Evolutionary conservation across 176 grass and related monocot species (phyloP), one percentile per base, ranked within the genome.

Genomic region (Oryza glumipatula): DNA sequence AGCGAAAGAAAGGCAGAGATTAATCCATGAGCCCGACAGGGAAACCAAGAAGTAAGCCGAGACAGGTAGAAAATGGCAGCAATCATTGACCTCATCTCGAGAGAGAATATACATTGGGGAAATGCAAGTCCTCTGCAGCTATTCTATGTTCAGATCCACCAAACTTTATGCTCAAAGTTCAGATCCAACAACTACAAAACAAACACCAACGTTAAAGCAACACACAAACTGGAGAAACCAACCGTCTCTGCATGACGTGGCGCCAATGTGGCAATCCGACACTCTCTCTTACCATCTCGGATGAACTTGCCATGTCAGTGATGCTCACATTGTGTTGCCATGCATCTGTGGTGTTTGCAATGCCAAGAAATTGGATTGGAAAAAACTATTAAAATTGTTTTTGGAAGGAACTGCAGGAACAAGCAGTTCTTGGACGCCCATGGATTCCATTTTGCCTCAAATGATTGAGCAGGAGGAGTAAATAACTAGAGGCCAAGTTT

Each of bases 71-170:
- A 90, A 90, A 79, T 64, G 3, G 84, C 61, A 69, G 61, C 79
- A 86, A 90, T 83, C 69, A 87, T 87, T 83, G 80, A 75, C 39
- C 69, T 16, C 61, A 65, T n/a, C 58, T 63, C 56, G 47, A 11
- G 16, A 72, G 26, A 21, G 68, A 82, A 86, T 80, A 51, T 70
- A 12, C 24, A 38, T 4, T 4, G 44, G 52, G 17, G 15, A 3
- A 56, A 56, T 56, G 78, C 72, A 28, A 73, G 33, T 45, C 7
- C 76, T 69, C 56, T 61, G 56, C 56, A 21, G 6, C 38, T 86
- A 86, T 90, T 87, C 80, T 89, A 83, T 87, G n/a, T 75, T 63
- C 69, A 83, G 89, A 90, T 87, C 84, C 88, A 83, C 84, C 84
- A 52, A 90, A 90, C 63, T 83, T 70, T 75, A 76, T 85, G 88